Evolutionary conservation across 2,329 filamentous ascomycete genomes (phyloP), one percentile per base, ranked within the genome.

Genomic region (Trichoderma asperellum): DNA sequence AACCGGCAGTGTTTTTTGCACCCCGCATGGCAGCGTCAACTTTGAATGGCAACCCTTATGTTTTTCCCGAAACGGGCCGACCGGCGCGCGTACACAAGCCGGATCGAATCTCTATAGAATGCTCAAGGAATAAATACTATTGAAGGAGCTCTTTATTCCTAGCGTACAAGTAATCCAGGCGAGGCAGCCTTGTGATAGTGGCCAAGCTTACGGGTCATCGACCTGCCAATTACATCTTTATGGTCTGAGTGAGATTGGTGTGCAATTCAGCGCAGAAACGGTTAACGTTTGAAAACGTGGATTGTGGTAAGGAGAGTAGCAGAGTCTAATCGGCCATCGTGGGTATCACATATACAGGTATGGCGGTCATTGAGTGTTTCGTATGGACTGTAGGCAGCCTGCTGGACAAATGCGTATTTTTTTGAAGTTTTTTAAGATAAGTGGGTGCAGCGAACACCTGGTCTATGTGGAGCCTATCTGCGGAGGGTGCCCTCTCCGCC

Each of bases 221-320:
- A 66, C 63, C 63, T 66, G 63, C 63, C 63, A n/a, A n/a, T 58
- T 66, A n/a, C n/a, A n/a, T 47, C 24, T 29, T n/a, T 57, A 18
- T 16, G 12, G 27, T 55, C 21, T 10, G 40, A 49, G 63, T 58
- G 43, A 57, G 55, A 57, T 35, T 57, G 27, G 24, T 34, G 12
- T 55, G 4, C 27, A 29, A 49, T 55, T 34, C 16, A 37, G 27
- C 24, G 29, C 27, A 21, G 16, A 47, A 16, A 18, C 24, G 2
- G 10, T 10, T 47, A 40, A 27, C 34, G 53, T 32, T 56, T 24
- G 27, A 27, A 57, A 66, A 18, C 43, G 37, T n/a, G 12, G 5
- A 53, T 27, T 37, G 53, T 32, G 18, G 24, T 52, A 37, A 8
- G 16, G 14, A 16, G 52, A 18, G 35, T 29, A 37, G 4, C 18